A percentile compares a stretch with the other conserved stretches of the same genome.
These are phyloP conservation scores for Suillus subalutaceus DNA, from an alignment of 768 basidiomycete genomes.

Conservation along the genomic window DNA sequence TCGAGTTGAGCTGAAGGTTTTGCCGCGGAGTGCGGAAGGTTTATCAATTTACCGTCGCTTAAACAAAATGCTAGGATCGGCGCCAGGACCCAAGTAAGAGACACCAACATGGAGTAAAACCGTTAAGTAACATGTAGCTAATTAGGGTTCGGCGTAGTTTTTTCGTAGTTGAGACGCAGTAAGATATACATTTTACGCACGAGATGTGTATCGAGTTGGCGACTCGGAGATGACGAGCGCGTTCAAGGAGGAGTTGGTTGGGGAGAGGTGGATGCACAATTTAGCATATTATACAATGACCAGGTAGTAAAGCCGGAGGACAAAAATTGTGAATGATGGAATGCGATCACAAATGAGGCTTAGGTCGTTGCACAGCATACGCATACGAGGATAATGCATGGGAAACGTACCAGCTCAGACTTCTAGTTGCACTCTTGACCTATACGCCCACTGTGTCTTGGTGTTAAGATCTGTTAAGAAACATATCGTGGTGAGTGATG, in stretches of 20 bases:
- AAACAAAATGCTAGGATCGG: too few species aligned
- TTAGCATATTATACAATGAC: too few species aligned
- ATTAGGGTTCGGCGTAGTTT: neutral
- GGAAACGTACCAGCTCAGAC: neutral
- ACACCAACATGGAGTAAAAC: neutral
- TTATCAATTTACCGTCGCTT: neutral
- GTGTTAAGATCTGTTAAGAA: neutral
- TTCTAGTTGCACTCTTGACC: neutral
- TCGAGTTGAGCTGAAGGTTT: neutral
- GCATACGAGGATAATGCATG: neutral
- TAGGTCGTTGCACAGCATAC: neutral
- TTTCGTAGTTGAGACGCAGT: neutral
- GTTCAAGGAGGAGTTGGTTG: too few species aligned
- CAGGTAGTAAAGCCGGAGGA: too few species aligned
- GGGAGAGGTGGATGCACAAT: too few species aligned
- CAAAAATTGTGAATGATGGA: too few species aligned
- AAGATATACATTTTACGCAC: too few species aligned
- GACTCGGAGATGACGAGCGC: too few species aligned
- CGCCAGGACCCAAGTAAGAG: neutral
- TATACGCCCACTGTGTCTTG: neutral
- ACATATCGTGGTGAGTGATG: neutral
- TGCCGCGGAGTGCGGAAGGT: neutral
- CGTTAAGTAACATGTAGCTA: too few species aligned
- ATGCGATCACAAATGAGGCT: too few species aligned
- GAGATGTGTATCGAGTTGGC: too few species aligned